Evolutionary conservation across 371 early-diverging fungal genomes (phyloP).

Genomic region (Cokeromyces recurvatus): DNA sequence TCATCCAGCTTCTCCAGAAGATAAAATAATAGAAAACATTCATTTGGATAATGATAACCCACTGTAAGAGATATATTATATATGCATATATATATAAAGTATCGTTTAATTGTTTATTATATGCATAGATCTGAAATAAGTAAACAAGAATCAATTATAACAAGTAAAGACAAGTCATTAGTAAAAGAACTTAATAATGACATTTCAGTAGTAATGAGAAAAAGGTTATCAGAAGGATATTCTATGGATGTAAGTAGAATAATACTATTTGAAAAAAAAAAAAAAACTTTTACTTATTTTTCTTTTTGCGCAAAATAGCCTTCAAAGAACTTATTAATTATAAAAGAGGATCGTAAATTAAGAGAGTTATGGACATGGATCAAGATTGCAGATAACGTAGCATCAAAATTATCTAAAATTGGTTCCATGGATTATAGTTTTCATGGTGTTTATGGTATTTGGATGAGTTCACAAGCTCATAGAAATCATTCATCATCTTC

Average conservation of each 20-base stretch:
- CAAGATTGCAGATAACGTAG: constrained; percentile 53
- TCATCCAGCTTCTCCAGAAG: background rate
- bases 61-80: background rate
- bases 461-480: constrained; percentile 34
- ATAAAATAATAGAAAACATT: background rate
- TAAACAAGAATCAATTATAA: too few species aligned
- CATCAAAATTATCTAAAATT: constrained; percentile 46
- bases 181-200: constrained; percentile 49
- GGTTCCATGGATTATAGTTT: constrained; percentile 63
- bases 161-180: background rate
- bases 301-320: constrained; percentile 32
- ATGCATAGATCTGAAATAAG: too few species aligned
- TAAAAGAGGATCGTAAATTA: constrained; percentile 36
- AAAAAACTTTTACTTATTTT: too few species aligned
- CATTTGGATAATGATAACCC: background rate
- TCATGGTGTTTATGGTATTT: constrained; percentile 69
- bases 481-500: constrained; percentile 36
- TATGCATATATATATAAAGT: too few species aligned
- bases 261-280: too few species aligned
- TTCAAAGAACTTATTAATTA: constrained; percentile 32
- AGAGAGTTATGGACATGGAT: constrained; percentile 77
- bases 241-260: constrained; percentile 72
- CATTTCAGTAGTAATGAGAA: constrained; percentile 75
- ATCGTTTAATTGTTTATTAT: too few species aligned
- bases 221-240: constrained; percentile 67